A percentile compares a stretch with the other conserved stretches of the same genome.
Conservation (phyloP, 1,284 basidiomycete species). For the Trichosporon sp. region DNA sequence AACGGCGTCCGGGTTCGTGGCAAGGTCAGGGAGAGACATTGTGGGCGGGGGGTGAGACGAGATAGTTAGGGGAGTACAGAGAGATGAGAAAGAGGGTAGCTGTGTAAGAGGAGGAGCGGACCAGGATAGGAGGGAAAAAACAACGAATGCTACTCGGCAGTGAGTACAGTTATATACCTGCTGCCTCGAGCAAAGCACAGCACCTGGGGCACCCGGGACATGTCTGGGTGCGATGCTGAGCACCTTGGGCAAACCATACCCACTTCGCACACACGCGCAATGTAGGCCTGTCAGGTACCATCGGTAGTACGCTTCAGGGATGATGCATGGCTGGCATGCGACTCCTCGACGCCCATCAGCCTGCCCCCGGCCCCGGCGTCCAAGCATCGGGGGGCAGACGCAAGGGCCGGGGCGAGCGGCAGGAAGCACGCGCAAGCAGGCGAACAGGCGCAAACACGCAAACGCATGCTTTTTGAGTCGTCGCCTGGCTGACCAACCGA, state of each 20-base stretch:
- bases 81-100: neutral
- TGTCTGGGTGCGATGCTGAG: neutral
- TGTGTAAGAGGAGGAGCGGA: neutral
- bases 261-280: neutral
- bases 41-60: neutral
- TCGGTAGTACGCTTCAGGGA: neutral
- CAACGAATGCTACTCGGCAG: neutral
- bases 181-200: neutral
- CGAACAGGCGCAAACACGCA: neutral
- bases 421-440: neutral
- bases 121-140: neutral
- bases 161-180: neutral
- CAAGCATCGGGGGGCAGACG: neutral
- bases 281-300: neutral
- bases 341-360: neutral
- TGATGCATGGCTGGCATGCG: neutral
- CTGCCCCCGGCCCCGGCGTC: neutral
- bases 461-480: neutral
- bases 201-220: neutral
- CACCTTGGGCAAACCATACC: neutral
- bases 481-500: neutral
- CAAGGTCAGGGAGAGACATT: slow-evolving; percentile 18
- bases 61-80: neutral
- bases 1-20: slow-evolving; percentile 19
- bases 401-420: neutral